These are phyloP conservation scores for Exophiala phaeomuriformis DNA, from an alignment of 2,329 filamentous ascomycete genomes.

Conservation along the genomic window DNA sequence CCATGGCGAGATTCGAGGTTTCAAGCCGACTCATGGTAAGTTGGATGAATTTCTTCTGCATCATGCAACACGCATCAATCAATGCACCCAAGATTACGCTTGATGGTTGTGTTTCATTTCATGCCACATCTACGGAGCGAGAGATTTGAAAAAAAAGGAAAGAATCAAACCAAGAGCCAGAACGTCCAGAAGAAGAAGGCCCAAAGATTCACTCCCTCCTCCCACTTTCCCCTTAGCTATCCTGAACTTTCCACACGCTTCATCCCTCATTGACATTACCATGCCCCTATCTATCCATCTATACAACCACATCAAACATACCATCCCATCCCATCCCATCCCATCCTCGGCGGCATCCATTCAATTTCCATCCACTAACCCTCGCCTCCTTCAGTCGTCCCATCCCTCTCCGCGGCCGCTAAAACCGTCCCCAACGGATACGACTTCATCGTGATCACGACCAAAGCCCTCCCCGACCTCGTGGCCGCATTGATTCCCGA, in stretches of 20 bases:
- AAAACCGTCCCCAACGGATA: slow-evolving; percentile 29
- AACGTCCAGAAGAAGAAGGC: too few relatives aligned
- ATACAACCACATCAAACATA: too few relatives aligned
- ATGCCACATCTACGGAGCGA: too few relatives aligned
- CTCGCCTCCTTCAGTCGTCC: neutral
- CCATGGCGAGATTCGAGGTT: slow-evolving; percentile 45
- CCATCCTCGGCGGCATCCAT: neutral
- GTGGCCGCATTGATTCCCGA: slow-evolving; percentile 42
- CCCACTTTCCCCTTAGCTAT: too few relatives aligned
- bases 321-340: neutral
- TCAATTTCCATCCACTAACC: neutral
- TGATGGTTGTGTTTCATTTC: too few relatives aligned
- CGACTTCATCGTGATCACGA: slow-evolving; percentile 51
- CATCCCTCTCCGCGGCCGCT: neutral
- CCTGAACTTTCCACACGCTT: too few relatives aligned
- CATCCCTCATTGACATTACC: too few relatives aligned
- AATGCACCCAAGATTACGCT: too few relatives aligned
- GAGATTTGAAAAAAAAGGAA: too few relatives aligned
- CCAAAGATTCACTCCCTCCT: too few relatives aligned
- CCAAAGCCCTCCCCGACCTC: slow-evolving; percentile 52
- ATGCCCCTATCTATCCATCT: too few relatives aligned
- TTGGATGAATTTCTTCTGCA: neutral
- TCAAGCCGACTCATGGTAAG: slow-evolving; percentile 35
- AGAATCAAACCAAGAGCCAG: too few relatives aligned
- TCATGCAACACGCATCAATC: neutral